A percentile compares a stretch with the other conserved stretches of the same genome.
Conservation (phyloP, 768 basidiomycete genomes). For the Boletus rubroflammeus region DNA sequence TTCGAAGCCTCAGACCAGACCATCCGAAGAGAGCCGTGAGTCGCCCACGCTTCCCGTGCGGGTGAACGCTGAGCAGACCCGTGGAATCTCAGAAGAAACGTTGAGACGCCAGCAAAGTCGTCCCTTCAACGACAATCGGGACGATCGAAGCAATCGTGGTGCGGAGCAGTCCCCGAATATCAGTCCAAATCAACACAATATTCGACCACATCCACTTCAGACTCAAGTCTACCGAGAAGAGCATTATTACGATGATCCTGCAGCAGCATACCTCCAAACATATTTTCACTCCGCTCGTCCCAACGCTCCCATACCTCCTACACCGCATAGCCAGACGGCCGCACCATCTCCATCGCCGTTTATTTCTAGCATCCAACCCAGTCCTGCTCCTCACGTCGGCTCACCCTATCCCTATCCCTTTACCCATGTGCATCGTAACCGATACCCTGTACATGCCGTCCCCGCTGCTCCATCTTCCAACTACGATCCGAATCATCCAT, state of each 20-base stretch:
- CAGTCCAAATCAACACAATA: slow-evolving; percentile 18
- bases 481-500: slow-evolving; percentile 43
- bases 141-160: slow-evolving; percentile 20
- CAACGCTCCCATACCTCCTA: slow-evolving; percentile 75
- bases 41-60: slow-evolving; percentile 10
- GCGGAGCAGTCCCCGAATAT: slow-evolving; percentile 22
- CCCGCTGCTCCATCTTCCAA: slow-evolving; percentile 39
- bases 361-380: slow-evolving; percentile 49
- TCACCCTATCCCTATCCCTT: slow-evolving; percentile 82
- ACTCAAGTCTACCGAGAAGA: slow-evolving; percentile 52
- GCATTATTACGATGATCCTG: slow-evolving; percentile 58
- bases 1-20: slow-evolving; percentile 35
- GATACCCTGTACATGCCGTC: slow-evolving; percentile 37
- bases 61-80: slow-evolving; percentile 16
- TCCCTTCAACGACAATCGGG: slow-evolving; percentile 16
- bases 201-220: slow-evolving; percentile 37
- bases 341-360: slow-evolving; percentile 72
- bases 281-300: slow-evolving; percentile 62
- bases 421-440: slow-evolving; percentile 61
- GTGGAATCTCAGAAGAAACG: slow-evolving; percentile 14
- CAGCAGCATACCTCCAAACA: slow-evolving; percentile 54
- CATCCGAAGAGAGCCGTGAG: slow-evolving; percentile 30
- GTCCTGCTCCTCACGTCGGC: slow-evolving; percentile 55
- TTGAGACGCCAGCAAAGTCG: slow-evolving; percentile 21
- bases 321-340: slow-evolving; percentile 70